These are phyloP conservation scores for Pelargonium fulgidum DNA, from an alignment of 441 rosid species.

Conservation along the genomic window DNA sequence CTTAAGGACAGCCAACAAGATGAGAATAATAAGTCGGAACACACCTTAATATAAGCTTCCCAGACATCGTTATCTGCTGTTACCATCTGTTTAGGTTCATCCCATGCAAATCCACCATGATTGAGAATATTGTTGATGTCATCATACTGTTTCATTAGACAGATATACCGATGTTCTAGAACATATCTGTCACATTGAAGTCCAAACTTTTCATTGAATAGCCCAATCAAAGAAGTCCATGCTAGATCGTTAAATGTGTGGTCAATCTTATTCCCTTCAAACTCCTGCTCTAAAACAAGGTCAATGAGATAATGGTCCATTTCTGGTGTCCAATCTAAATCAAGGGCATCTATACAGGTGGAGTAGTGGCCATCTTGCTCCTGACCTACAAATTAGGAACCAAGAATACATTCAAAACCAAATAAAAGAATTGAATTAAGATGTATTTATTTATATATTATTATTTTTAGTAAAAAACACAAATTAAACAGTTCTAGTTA, in stretches of 20 bases:
- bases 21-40: not conserved
- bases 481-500: too few species aligned
- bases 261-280: slow-evolving; percentile 40
- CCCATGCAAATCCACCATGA: slow-evolving; percentile 55
- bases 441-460: too few species aligned
- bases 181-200: slow-evolving; percentile 38
- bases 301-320: slow-evolving; percentile 55
- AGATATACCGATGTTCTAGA: slow-evolving; percentile 46
- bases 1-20: not conserved
- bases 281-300: slow-evolving; percentile 51
- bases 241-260: slow-evolving; percentile 48
- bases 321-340: slow-evolving; percentile 50
- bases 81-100: slow-evolving; percentile 47
- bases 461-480: too few species aligned
- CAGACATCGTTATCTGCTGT: slow-evolving; percentile 47
- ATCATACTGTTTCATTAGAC: slow-evolving; percentile 60
- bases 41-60: slow-evolving; percentile 62
- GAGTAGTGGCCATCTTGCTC: slow-evolving; percentile 29
- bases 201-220: slow-evolving; percentile 50
- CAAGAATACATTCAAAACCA: not conserved
- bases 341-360: slow-evolving; percentile 26
- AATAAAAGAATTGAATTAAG: too few species aligned
- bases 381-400: slow-evolving; percentile 27
- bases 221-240: slow-evolving; percentile 52
- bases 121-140: slow-evolving; percentile 50